These are phyloP conservation scores for Prunus yedoensis DNA, from an alignment of 331 rosid species.

Conservation along the genomic window DNA sequence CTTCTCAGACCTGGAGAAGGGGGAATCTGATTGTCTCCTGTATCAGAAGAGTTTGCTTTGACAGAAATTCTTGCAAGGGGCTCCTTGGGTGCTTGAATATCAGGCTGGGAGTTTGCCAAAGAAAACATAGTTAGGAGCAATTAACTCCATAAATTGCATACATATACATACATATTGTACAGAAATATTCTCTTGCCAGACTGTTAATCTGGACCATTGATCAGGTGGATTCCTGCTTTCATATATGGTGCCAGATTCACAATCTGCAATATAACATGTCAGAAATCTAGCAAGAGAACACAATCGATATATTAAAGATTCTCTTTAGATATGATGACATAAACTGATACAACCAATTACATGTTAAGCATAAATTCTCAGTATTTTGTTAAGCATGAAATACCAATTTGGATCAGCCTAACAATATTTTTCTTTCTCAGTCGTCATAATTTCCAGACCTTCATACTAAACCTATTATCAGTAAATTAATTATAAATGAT, in stretches of 20 bases:
- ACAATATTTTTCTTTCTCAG: not conserved
- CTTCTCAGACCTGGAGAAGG: constrained; percentile 75
- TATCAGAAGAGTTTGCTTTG: constrained; percentile 42
- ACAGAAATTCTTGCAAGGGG: constrained; percentile 36
- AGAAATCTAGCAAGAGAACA: not conserved
- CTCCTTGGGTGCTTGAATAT: constrained; percentile 42
- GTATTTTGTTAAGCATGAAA: not conserved
- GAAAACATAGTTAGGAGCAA: constrained; percentile 8
- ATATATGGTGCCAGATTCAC: not conserved
- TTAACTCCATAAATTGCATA: not conserved
- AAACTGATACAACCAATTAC: not conserved
- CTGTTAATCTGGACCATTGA: not conserved
- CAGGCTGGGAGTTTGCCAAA: constrained; percentile 42
- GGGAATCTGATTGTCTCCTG: constrained; percentile 35
- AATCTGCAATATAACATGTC: not conserved
- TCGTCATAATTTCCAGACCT: not conserved
- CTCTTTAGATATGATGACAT: not conserved
- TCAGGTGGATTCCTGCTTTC: not conserved
- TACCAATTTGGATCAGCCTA: not conserved
- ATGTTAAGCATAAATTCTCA: not conserved
- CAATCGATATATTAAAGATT: not conserved
- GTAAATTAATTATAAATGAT: not conserved
- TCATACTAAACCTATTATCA: not conserved
- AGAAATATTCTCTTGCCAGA: not conserved
- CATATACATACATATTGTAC: not conserved